Conservation (phyloP, 164 flowering plant genomes). For the Vitis rotundifolia region DNA sequence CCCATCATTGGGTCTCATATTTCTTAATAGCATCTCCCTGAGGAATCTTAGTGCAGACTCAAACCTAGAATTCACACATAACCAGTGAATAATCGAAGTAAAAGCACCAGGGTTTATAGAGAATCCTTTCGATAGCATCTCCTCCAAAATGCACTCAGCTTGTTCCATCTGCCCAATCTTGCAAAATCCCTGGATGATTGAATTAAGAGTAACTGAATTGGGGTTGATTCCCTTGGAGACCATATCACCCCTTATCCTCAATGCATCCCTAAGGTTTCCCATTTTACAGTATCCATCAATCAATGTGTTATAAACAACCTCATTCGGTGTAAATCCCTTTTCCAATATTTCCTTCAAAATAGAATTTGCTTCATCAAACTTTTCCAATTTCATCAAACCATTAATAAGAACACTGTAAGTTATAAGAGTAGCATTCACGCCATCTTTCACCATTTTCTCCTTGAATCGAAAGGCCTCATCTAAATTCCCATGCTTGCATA, state of each 20-base stretch:
- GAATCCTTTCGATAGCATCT: slow-evolving; percentile 47
- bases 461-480: slow-evolving; percentile 57
- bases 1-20: slow-evolving; percentile 54
- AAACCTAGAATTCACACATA: slow-evolving; percentile 43
- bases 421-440: slow-evolving; percentile 43
- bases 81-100: slow-evolving; percentile 40
- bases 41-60: slow-evolving; percentile 47
- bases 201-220: slow-evolving; percentile 52
- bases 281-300: slow-evolving; percentile 63
- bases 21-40: slow-evolving; percentile 58
- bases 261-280: slow-evolving; percentile 46
- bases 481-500: slow-evolving; percentile 49
- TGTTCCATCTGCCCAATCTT: slow-evolving; percentile 44
- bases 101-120: slow-evolving; percentile 38
- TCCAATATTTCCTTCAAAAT: slow-evolving; percentile 55
- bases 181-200: slow-evolving; percentile 59
- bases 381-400: slow-evolving; percentile 53
- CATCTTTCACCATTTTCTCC: slow-evolving; percentile 52
- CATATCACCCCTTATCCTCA: slow-evolving; percentile 60
- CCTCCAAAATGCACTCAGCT: slow-evolving; percentile 46
- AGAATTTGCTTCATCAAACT: slow-evolving; percentile 43
- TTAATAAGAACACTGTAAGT: slow-evolving; percentile 63
- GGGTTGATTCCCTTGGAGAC: slow-evolving; percentile 47
- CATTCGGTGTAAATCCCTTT: slow-evolving; percentile 51
- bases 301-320: slow-evolving; percentile 56